Conservation (phyloP, 495 filamentous ascomycete species). For the Trypethelium eluteriae region DNA sequence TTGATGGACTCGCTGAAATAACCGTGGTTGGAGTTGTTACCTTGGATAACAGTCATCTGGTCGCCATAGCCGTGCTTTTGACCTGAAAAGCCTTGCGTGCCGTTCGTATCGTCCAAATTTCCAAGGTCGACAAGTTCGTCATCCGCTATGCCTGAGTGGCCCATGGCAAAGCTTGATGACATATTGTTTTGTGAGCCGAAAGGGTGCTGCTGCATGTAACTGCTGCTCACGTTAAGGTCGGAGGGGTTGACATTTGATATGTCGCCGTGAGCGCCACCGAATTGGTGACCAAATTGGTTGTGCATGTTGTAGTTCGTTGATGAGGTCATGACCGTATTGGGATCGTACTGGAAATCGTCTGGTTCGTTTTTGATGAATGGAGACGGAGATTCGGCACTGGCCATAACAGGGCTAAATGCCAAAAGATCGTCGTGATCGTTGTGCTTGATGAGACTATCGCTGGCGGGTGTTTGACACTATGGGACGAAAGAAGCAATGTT, state of each 20-base stretch:
- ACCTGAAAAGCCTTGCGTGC: conserved; percentile 44
- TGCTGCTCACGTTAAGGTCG: conserved; percentile 61
- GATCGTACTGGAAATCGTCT: conserved; percentile 54
- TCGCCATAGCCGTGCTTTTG: conserved; percentile 43
- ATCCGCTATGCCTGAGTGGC: conserved; percentile 50
- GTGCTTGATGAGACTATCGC: not conserved
- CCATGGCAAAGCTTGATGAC: conserved; percentile 32
- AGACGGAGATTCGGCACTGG: conserved; percentile 43
- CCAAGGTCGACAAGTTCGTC: conserved; percentile 55
- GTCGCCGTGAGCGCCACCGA: conserved; percentile 52
- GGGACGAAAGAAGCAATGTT: not conserved
- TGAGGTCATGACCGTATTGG: conserved; percentile 46
- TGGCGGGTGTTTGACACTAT: not conserved
- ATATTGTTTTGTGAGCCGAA: conserved; percentile 29
- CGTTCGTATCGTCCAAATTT: conserved; percentile 40
- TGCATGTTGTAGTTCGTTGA: conserved; percentile 48
- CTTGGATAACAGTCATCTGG: conserved; percentile 28
- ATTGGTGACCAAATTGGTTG: conserved; percentile 55
- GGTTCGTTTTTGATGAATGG: conserved; percentile 75
- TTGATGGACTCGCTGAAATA: conserved; percentile 23
- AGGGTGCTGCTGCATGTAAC: conserved; percentile 28
- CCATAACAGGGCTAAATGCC: conserved; percentile 34
- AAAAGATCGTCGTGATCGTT: conserved; percentile 24
- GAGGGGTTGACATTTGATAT: conserved; percentile 72
- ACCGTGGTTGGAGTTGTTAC: conserved; percentile 21